A percentile compares a stretch with the other conserved stretches of the same genome.
These are phyloP conservation scores for Mortierella sp. DNA, from an alignment of 371 early-diverging fungal species.

Conservation along the genomic window DNA sequence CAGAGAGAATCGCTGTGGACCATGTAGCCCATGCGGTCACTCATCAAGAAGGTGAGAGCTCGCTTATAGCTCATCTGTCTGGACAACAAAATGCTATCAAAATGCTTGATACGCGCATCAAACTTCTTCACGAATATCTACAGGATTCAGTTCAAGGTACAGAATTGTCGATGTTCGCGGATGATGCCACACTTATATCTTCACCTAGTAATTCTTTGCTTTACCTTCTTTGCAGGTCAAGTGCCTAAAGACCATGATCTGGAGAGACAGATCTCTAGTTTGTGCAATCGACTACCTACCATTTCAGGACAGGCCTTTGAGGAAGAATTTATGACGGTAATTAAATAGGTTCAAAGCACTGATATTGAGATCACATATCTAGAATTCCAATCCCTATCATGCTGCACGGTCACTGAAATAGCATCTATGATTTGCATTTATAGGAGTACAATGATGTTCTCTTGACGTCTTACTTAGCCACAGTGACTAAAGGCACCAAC, in stretches of 20 bases:
- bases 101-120: constrained; percentile 82
- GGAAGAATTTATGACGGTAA: constrained; percentile 78
- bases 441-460: constrained; percentile 89
- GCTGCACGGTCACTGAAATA: too few species aligned
- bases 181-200: too few species aligned
- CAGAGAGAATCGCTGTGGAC: constrained; percentile 89
- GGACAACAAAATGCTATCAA: constrained; percentile 86
- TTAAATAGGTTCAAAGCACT: not conserved
- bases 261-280: constrained; percentile 81
- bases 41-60: constrained; percentile 66
- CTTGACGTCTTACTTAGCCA: constrained; percentile 80
- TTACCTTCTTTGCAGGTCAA: constrained; percentile 16
- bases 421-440: not conserved
- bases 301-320: constrained; percentile 76
- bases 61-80: constrained; percentile 77
- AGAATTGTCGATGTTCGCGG: not conserved
- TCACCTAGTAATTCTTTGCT: not conserved
- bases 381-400: too few species aligned
- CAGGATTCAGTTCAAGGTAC: constrained; percentile 72
- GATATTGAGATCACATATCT: too few species aligned
- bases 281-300: constrained; percentile 80
- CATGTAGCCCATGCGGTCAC: constrained; percentile 82
- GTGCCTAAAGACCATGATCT: constrained; percentile 81
- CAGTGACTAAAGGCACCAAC: constrained; percentile 84
- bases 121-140: constrained; percentile 78